Evolutionary conservation across 1,284 basidiomycete species (phyloP).

Genomic region (Fistulina hepatica): DNA sequence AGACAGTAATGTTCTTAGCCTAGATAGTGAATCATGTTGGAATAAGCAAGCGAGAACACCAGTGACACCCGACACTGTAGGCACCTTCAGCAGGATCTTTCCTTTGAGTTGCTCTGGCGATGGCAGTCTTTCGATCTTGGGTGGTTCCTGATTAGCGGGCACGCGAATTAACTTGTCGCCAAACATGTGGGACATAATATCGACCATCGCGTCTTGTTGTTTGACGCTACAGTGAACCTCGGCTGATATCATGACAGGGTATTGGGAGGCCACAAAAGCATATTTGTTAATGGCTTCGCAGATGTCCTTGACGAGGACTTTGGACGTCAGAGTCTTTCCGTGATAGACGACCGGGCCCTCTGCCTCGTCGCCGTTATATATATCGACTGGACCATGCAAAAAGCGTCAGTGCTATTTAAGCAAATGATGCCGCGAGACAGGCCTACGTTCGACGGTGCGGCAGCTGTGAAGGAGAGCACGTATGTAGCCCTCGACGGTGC

Average conservation of each 20-base stretch:
- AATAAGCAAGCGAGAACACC: background rate
- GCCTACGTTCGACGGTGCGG: conserved; percentile 85
- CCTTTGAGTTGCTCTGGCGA: conserved; percentile 82
- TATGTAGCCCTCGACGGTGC: conserved; percentile 79
- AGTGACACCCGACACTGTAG: background rate
- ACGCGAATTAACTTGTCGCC: conserved; percentile 64
- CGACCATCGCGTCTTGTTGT: conserved; percentile 78
- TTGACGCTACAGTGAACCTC: conserved; percentile 82
- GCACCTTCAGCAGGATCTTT: conserved; percentile 66
- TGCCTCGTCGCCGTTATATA: conserved; percentile 68
- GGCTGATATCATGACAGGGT: conserved; percentile 90
- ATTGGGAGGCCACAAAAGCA: conserved; percentile 88
- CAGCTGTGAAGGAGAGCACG: conserved; percentile 85
- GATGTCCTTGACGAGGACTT: conserved; percentile 76
- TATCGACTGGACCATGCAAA: conserved; percentile 59
- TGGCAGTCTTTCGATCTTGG: conserved; percentile 51
- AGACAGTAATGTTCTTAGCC: conserved; percentile 16
- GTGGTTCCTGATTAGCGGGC: conserved; percentile 45
- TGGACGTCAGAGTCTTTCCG: conserved; percentile 85
- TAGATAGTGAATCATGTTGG: conserved; percentile 2
- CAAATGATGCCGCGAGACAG: conserved; percentile 1
- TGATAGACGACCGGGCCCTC: conserved; percentile 40
- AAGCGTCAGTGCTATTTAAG: background rate
- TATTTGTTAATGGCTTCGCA: conserved; percentile 86
- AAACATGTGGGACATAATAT: conserved; percentile 72